Conservation (phyloP, 495 filamentous ascomycete species). For the Aspergillus diversus region DNA sequence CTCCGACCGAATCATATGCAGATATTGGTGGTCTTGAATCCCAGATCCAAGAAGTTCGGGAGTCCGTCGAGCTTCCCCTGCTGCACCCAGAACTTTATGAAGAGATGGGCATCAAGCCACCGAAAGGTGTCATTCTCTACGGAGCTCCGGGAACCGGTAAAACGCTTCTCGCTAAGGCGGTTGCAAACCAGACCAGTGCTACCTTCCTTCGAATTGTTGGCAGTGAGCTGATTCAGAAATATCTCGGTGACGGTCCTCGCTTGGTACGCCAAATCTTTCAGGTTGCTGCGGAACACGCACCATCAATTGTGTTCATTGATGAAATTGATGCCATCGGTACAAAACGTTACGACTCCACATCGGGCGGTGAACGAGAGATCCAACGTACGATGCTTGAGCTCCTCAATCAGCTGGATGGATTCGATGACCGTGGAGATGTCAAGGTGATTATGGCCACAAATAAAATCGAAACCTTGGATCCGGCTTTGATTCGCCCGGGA, state of each 20-base stretch:
- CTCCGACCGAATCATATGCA: slow-evolving; percentile 96
- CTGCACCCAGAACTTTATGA: slow-evolving; percentile 98
- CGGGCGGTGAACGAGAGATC: slow-evolving; percentile 95
- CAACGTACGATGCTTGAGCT: slow-evolving; percentile 99
- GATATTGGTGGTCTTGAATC: slow-evolving; percentile 95
- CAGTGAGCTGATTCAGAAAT: slow-evolving; percentile 98
- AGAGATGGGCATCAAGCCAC: slow-evolving; percentile 99
- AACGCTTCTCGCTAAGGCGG: slow-evolving; percentile 94
- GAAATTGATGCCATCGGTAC: slow-evolving; percentile 99
- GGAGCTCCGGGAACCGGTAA: slow-evolving; percentile 97
- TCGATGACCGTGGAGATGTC: slow-evolving; percentile 98
- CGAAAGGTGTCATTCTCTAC: slow-evolving; percentile 99
- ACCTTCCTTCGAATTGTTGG: slow-evolving; percentile 98
- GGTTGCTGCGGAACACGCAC: slow-evolving; percentile 93
- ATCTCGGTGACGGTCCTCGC: slow-evolving; percentile 93
- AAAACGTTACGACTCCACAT: slow-evolving; percentile 97
- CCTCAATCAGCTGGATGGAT: slow-evolving; percentile 97
- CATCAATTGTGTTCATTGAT: slow-evolving; percentile 98
- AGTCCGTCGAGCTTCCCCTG: slow-evolving; percentile 94
- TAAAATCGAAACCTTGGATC: slow-evolving; percentile 98
- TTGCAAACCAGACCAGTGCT: slow-evolving; percentile 97
- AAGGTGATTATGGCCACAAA: slow-evolving; percentile 99
- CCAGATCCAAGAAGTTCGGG: slow-evolving; percentile 97
- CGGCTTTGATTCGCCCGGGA: slow-evolving; percentile 93
- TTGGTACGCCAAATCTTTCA: slow-evolving; percentile 97